Base-by-base conservation (phyloP, 306 rosid genomes). In the Styphnolobium japonicum region DNA sequence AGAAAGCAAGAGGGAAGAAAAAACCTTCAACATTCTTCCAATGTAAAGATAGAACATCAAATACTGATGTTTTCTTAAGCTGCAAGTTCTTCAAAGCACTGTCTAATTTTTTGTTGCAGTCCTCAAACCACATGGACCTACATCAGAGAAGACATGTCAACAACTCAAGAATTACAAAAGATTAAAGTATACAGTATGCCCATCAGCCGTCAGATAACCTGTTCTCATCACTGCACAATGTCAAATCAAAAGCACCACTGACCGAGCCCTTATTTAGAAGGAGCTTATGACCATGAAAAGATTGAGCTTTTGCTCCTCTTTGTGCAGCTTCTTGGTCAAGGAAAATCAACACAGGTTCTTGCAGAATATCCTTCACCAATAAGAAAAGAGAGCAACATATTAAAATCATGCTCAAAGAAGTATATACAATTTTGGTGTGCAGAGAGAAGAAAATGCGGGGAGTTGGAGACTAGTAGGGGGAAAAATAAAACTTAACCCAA, bases 101-200 rank as follows among this genome's bases (percentile, higher is more conserved):
- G 16, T 78, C 86, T 39, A 88, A 73, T 25, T 70, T 81, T 66
- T 75, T 27, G 46, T 81, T 52, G 80, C 92, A 87, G 67, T 83
- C 91, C 67, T 84, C 80, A 85, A 84, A 87, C 97, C 90, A 92
- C 60, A 7, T 37, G 31, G 84, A 94, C 90, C 98, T 94, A 82
- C 71, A 78, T 15, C 65, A 83, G 42, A 73, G 15, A 51, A 58
- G 49, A 39, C 23, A 73, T 58, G 78, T 56, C 22, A 85, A 80
- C 73, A 64, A 34, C 76, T 48, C 31, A 8, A 40, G 15, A 62
- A 49, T 48, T 63, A 29, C 6, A 51, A 53, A 51, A 66, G 3
- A 79, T 21, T 49, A 3, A 29, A 65, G 19, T 66, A 73, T 4
- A 79, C 23, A 16, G 15, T 19, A 65, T 1, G 27, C 40, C 22